These are phyloP conservation scores for Penicillium sp. DNA, from an alignment of 2,329 filamentous ascomycete genomes.

Conservation along the genomic window DNA sequence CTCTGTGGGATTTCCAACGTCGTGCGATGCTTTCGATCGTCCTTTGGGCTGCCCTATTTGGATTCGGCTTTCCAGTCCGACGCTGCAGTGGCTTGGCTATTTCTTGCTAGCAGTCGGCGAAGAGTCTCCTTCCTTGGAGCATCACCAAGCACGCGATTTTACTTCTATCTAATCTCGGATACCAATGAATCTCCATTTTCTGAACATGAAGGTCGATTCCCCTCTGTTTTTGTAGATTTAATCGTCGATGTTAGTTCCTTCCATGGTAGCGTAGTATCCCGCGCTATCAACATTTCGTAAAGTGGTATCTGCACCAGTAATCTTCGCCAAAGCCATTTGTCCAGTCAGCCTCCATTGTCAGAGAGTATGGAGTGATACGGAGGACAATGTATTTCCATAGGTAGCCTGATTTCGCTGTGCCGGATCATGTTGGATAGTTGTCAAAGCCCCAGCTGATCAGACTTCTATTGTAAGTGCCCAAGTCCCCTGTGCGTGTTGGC, in stretches of 20 bases:
- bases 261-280: neutral
- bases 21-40: neutral
- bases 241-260: no score
- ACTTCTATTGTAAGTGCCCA: constrained; percentile 15
- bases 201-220: neutral
- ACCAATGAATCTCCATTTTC: neutral
- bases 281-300: neutral
- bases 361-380: constrained; percentile 4
- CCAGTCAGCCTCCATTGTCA: constrained; percentile 8
- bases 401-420: constrained; percentile 8
- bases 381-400: constrained; percentile 1
- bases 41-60: neutral
- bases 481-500: constrained; percentile 1
- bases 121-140: neutral
- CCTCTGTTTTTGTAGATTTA: no score
- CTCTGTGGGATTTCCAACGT: neutral
- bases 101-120: neutral
- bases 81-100: neutral
- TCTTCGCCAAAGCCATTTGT: neutral
- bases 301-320: neutral
- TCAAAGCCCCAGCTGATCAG: constrained; percentile 7
- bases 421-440: constrained; percentile 7
- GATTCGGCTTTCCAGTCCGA: neutral
- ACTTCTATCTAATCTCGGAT: neutral
- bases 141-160: neutral